These are phyloP conservation scores for Liriodendron chinense DNA, from an alignment of 164 flowering plant genomes.

Conservation along the genomic window DNA sequence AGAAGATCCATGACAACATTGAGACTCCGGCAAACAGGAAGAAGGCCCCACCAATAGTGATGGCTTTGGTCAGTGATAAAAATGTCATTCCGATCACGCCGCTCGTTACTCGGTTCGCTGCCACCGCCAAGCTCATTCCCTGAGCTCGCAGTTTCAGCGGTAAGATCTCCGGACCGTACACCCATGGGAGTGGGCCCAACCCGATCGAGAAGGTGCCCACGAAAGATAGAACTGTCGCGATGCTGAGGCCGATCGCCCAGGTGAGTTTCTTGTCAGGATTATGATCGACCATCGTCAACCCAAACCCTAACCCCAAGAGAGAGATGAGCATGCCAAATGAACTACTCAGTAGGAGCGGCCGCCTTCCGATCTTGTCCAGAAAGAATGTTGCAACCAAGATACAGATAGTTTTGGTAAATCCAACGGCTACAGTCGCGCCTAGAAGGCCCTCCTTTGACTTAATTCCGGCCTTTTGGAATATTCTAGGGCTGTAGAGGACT, in stretches of 20 bases:
- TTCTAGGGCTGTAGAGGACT: conserved; percentile 64
- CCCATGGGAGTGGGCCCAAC: conserved; percentile 75
- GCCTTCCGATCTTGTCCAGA: conserved; percentile 52
- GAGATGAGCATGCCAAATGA: conserved; percentile 57
- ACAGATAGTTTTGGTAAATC: conserved; percentile 50
- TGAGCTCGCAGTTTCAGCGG: conserved; percentile 61
- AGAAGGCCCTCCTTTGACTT: conserved; percentile 20
- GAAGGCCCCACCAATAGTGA: conserved; percentile 52
- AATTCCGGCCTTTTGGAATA: conserved; percentile 67
- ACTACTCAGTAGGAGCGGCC: conserved; percentile 59
- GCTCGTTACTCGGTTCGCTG: conserved; percentile 42
- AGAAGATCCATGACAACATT: conserved; percentile 40
- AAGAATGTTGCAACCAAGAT: conserved; percentile 57
- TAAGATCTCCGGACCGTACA: conserved; percentile 63
- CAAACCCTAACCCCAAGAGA: conserved; percentile 31
- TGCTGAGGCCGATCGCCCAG: conserved; percentile 50
- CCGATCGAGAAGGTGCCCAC: conserved; percentile 62
- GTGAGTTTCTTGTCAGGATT: conserved; percentile 20
- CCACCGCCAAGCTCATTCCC: conserved; percentile 52
- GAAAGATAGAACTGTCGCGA: conserved; percentile 31
- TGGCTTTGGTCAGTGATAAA: conserved; percentile 40
- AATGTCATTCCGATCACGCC: conserved; percentile 55
- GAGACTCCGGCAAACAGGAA: conserved; percentile 46
- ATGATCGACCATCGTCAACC: conserved; percentile 43
- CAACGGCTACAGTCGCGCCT: conserved; percentile 68